Percentiles rank a stretch among this genome's conserved stretches.
Evolutionary conservation across 345 rosid species (phyloP).

Genomic region (Geranium brycei): DNA sequence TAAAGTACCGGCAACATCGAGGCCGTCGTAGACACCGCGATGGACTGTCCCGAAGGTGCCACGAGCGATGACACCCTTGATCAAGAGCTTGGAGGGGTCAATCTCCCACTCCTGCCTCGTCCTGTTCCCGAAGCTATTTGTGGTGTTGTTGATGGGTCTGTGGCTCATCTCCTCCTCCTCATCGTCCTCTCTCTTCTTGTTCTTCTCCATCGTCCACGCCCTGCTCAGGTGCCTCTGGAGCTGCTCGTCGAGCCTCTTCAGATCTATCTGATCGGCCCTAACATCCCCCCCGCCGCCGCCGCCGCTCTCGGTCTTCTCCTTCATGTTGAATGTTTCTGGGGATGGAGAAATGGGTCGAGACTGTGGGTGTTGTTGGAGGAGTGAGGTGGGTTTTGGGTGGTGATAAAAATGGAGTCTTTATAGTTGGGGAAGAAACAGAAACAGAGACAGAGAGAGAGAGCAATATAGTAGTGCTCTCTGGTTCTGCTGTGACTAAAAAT

Average conservation of each 20-base stretch:
- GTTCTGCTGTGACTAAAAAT: too few species aligned
- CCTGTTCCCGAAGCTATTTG: slow-evolving; percentile 2
- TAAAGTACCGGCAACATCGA: slow-evolving; percentile 78
- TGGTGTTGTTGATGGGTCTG: slow-evolving; percentile 16
- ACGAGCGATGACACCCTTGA: slow-evolving; percentile 73
- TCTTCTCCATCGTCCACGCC: slow-evolving; percentile 82
- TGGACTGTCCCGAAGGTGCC: slow-evolving; percentile 95
- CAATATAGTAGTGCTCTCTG: too few species aligned
- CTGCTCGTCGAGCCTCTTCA: slow-evolving; percentile 90
- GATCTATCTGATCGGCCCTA: slow-evolving; percentile 96
- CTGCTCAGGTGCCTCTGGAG: slow-evolving; percentile 74
- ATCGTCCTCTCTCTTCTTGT: slow-evolving; percentile 32
- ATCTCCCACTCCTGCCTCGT: slow-evolving; percentile 91
- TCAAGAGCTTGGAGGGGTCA: slow-evolving; percentile 80
- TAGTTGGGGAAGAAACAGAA: too few species aligned
- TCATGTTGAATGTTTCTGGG: slow-evolving; percentile 15
- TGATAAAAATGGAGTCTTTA: too few species aligned
- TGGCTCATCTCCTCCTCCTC: slow-evolving; percentile 13
- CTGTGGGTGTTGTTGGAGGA: neutral
- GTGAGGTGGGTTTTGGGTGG: neutral
- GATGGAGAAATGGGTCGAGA: neutral
- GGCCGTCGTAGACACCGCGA: slow-evolving; percentile 85
- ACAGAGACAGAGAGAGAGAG: too few species aligned
- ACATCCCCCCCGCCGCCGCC: slow-evolving; percentile 62
- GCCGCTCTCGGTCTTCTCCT: slow-evolving; percentile 43